These are phyloP conservation scores for Malassezia dermatis DNA, from an alignment of 1,284 basidiomycete species.

Conservation along the genomic window DNA sequence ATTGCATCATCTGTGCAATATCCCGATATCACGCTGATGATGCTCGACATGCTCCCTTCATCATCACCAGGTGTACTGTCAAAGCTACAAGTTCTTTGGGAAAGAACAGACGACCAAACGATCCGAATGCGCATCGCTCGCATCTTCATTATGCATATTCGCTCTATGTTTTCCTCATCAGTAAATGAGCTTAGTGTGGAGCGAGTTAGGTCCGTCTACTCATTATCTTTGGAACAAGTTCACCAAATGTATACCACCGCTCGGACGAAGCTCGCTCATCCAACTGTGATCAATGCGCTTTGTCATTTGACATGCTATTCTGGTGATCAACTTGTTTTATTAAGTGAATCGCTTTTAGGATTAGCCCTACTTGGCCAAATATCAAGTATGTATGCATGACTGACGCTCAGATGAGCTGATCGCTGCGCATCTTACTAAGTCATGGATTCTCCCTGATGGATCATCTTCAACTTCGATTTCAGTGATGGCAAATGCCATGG, in stretches of 20 bases:
- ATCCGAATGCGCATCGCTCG: conserved; percentile 80
- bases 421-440: neutral
- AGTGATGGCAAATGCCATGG: neutral
- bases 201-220: neutral
- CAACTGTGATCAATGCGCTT: conserved; percentile 51
- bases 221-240: neutral
- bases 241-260: neutral
- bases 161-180: conserved; percentile 25
- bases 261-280: conserved; percentile 15
- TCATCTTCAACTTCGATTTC: neutral
- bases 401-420: neutral
- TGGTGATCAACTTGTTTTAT: conserved; percentile 66
- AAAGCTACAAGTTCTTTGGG: neutral
- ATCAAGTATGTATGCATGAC: neutral
- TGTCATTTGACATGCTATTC: conserved; percentile 65
- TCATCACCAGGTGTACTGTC: neutral
- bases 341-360: conserved; percentile 80
- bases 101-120: conserved; percentile 45
- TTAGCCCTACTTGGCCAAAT: conserved; percentile 59
- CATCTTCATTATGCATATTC: conserved; percentile 68
- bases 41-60: neutral
- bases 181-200: neutral
- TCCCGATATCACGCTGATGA: conserved; percentile 55
- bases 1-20: conserved; percentile 57
- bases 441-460: neutral